Percentiles rank a stretch among this genome's conserved stretches.
Conservation (phyloP, 2,329 filamentous ascomycete genomes). For the Aphanocladium album region DNA sequence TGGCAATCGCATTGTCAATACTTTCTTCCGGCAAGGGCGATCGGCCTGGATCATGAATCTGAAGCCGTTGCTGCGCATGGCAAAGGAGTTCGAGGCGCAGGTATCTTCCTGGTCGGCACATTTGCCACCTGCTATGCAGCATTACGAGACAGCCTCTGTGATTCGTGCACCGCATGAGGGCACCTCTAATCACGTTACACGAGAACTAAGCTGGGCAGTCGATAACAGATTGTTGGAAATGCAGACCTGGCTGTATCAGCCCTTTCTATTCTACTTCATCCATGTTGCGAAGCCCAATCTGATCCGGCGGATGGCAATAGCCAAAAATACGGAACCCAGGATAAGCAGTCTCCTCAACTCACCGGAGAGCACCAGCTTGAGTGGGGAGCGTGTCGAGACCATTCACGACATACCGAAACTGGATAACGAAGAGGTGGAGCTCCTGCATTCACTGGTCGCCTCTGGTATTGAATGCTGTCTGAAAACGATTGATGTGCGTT, state of each 20-base stretch:
- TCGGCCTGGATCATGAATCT: conserved; percentile 18
- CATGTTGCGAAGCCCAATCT: conserved; percentile 8
- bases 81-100: conserved; percentile 21
- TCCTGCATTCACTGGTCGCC: conserved; percentile 16
- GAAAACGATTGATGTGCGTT: conserved; percentile 20
- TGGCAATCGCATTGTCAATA: conserved; percentile 34
- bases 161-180: conserved; percentile 16
- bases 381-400: background rate
- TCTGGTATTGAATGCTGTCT: conserved; percentile 20
- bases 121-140: conserved; percentile 17
- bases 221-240: conserved; percentile 21
- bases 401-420: background rate
- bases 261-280: conserved; percentile 19
- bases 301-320: background rate
- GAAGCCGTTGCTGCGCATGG: conserved; percentile 18
- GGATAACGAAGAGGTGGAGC: conserved; percentile 15
- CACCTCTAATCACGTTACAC: conserved; percentile 15
- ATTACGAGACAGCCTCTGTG: conserved; percentile 16
- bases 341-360: conserved; percentile 18
- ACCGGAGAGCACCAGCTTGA: background rate
- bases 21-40: conserved; percentile 19
- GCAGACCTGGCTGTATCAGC: conserved; percentile 20
- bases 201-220: conserved; percentile 20
- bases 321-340: background rate
- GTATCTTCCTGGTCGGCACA: conserved; percentile 21